Conservation (phyloP, 2,329 filamentous ascomycete species). For the Penicillium sp. region DNA sequence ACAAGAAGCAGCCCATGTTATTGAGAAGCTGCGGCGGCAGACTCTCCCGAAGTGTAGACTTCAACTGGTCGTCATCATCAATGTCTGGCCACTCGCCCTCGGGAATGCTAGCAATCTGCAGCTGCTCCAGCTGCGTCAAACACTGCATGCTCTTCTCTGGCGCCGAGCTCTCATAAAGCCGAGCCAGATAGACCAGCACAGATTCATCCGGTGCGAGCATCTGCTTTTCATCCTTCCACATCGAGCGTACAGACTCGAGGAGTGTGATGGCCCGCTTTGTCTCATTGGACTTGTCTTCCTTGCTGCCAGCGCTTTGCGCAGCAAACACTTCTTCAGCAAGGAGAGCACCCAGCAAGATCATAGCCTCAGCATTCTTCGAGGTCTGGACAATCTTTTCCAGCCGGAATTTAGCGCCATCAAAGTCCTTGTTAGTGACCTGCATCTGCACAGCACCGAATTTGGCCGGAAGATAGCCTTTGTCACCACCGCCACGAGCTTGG, state of each 20-base stretch:
- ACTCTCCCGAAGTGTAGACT: conserved; percentile 68
- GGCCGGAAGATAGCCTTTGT: conserved; percentile 86
- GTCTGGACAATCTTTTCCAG: conserved; percentile 93
- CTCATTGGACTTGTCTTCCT: conserved; percentile 87
- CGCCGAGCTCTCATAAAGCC: conserved; percentile 81
- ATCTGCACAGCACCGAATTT: conserved; percentile 94
- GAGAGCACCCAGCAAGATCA: conserved; percentile 86
- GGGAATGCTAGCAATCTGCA: conserved; percentile 78
- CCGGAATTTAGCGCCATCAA: conserved; percentile 88
- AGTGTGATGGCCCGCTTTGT: conserved; percentile 82
- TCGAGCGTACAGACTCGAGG: conserved; percentile 78
- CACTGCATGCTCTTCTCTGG: conserved; percentile 93
- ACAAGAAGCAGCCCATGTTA: conserved; percentile 96
- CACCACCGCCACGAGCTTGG: conserved; percentile 86
- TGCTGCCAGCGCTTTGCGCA: conserved; percentile 72
- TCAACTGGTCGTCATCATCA: conserved; percentile 61
- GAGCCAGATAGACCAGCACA: conserved; percentile 86
- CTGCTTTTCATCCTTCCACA: conserved; percentile 93
- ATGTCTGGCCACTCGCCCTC: conserved; percentile 66
- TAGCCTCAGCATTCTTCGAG: conserved; percentile 79
- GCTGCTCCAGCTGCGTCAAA: conserved; percentile 85
- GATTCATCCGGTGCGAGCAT: conserved; percentile 78
- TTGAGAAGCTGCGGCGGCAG: conserved; percentile 90
- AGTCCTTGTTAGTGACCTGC: conserved; percentile 78
- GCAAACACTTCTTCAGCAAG: conserved; percentile 94